Evolutionary conservation across 2,329 filamentous ascomycete species (phyloP).

Genomic region (Pseudogymnoascus sp.): DNA sequence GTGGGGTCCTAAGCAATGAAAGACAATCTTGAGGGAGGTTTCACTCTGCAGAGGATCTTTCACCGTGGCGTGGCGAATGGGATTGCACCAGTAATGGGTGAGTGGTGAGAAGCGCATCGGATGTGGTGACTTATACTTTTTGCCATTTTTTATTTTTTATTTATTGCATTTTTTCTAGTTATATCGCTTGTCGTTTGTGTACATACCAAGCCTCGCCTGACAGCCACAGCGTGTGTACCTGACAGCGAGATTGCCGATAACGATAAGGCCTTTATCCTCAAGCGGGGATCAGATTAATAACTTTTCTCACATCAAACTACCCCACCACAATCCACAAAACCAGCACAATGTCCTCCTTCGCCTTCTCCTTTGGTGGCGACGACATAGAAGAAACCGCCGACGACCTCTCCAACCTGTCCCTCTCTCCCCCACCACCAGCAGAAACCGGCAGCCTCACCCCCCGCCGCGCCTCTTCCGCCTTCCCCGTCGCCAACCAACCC

Average conservation of each 20-base stretch:
- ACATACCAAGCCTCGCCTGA: not conserved
- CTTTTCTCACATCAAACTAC: constrained; percentile 6
- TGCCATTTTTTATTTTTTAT: not conserved
- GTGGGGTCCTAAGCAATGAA: constrained; percentile 57
- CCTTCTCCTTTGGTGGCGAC: constrained; percentile 53
- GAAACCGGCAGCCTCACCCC: constrained; percentile 24
- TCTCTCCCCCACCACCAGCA: constrained; percentile 18
- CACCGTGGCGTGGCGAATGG: constrained; percentile 60
- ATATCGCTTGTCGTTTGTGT: not conserved
- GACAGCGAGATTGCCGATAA: not conserved
- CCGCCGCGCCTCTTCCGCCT: constrained; percentile 35
- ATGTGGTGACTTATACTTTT: constrained; percentile 10
- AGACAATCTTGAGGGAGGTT: constrained; percentile 60
- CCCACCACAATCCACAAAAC: not conserved
- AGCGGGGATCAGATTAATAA: constrained; percentile 3
- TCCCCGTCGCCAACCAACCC: constrained; percentile 53
- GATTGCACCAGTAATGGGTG: constrained; percentile 51
- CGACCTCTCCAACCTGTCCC: constrained; percentile 6
- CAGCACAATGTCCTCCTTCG: constrained; percentile 24
- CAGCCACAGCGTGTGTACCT: not conserved
- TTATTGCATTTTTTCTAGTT: not conserved
- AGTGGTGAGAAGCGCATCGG: constrained; percentile 9
- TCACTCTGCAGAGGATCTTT: constrained; percentile 65
- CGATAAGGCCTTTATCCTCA: constrained; percentile 1
- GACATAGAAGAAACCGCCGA: constrained; percentile 45